Percentiles rank a stretch among this genome's conserved stretches.
Conservation (phyloP, 179 eudicot species). For the Amaranthus tricolor region DNA sequence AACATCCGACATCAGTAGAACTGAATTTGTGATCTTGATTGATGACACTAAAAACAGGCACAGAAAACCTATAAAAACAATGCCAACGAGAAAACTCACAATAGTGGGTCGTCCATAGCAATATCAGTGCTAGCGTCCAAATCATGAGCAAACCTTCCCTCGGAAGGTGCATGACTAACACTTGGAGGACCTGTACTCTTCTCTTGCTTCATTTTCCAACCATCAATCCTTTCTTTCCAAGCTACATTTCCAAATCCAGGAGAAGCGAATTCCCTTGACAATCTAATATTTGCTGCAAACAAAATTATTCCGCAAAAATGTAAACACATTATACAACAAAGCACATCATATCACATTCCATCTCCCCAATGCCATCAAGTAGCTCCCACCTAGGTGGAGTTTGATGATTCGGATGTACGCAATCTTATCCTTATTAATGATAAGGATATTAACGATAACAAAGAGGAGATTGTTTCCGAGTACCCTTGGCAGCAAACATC, state of each 20-base stretch:
- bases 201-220: slow-evolving; percentile 49
- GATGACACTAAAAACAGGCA: slow-evolving; percentile 2
- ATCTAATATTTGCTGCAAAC: slow-evolving; percentile 41
- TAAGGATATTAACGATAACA: too few relatives aligned
- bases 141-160: slow-evolving; percentile 43
- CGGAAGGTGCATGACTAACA: slow-evolving; percentile 50
- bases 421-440: too few relatives aligned
- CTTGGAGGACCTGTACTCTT: slow-evolving; percentile 47
- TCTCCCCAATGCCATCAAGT: too few relatives aligned
- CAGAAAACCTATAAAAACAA: not conserved
- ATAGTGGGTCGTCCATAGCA: slow-evolving; percentile 35
- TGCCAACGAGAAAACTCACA: slow-evolving; percentile 29
- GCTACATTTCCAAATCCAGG: slow-evolving; percentile 51
- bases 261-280: slow-evolving; percentile 46
- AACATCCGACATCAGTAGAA: slow-evolving; percentile 6
- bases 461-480: too few relatives aligned
- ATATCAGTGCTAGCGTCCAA: slow-evolving; percentile 44
- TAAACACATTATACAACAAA: slow-evolving; percentile 13
- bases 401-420: too few relatives aligned
- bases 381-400: too few relatives aligned
- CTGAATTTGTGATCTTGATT: not conserved
- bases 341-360: not conserved
- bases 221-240: slow-evolving; percentile 51
- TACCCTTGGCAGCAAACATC: too few relatives aligned
- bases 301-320: not conserved